Evolutionary conservation across 108 stramenopile species (phyloP).

Genomic region (Discostella stelligeroides): DNA sequence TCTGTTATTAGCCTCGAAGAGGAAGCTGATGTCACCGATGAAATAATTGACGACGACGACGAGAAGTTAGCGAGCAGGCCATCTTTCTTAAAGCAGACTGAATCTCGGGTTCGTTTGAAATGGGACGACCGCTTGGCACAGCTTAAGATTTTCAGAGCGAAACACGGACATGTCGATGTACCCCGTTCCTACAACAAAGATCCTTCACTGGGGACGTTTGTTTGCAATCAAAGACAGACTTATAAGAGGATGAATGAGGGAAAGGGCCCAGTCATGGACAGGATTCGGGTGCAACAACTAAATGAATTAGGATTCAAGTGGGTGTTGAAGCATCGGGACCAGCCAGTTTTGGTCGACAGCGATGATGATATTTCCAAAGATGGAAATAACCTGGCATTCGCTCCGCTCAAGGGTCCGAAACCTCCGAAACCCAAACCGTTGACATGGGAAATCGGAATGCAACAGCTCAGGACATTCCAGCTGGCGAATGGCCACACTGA

Average conservation of each 20-base stretch:
- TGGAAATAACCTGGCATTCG: background rate
- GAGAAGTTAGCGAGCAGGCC: too few relatives aligned
- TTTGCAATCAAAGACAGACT: conserved; percentile 25
- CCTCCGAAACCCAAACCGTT: conserved; percentile 10
- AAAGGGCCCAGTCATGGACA: conserved; percentile 23
- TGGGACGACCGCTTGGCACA: conserved; percentile 26
- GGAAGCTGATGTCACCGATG: background rate
- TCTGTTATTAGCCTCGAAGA: background rate
- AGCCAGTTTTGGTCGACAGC: conserved; percentile 20
- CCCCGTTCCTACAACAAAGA: conserved; percentile 23
- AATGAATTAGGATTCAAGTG: conserved; percentile 18
- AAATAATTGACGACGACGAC: too few relatives aligned
- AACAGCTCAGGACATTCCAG: conserved; percentile 13
- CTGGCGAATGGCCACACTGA: conserved; percentile 8
- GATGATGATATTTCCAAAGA: background rate
- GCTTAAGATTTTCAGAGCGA: conserved; percentile 16
- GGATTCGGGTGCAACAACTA: conserved; percentile 7
- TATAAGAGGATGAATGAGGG: conserved; percentile 27
- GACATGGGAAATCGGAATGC: conserved; percentile 15
- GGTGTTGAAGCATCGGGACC: conserved; percentile 14
- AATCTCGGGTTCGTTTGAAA: conserved; percentile 26
- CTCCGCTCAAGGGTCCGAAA: background rate
- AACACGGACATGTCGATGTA: conserved; percentile 32
- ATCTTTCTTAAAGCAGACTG: too few relatives aligned
- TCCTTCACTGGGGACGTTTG: conserved; percentile 21